Evolutionary conservation across 2,329 filamentous ascomycete genomes (phyloP), one percentile per base, ranked within the genome.

Genomic region (Aureobasidium lini): DNA sequence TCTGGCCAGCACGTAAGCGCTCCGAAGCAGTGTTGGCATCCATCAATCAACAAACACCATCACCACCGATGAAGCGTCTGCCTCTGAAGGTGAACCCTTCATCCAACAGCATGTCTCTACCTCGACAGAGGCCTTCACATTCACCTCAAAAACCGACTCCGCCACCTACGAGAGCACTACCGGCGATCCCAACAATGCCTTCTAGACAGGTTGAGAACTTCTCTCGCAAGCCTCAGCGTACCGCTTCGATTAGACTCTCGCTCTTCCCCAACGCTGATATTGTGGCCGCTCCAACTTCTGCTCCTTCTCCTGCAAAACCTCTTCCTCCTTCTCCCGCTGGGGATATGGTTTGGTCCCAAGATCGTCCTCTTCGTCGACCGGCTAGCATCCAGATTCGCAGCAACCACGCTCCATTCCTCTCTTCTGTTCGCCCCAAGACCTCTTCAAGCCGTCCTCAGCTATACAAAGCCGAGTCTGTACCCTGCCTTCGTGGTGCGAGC

Each of bases 321-420:
- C 50, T 54, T 36, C 40, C 52, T 6, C 32, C 52, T 13, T 46
- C 52, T 23, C 40, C 52, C 34, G 40, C 13, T 7, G 52, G 46
- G 2, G 40, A 56, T 3, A 34, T 29, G 42, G 29, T 18, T 6
- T 47, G 16, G 62, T 58, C n/a, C 13, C 50, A 54, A 43, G 50
- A 37, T 49, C 16, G 50, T 50, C 18, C 57, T 18, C 68, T 77
- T 16, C 71, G 72, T 44, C 72, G 76, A 16, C 76, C 76, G 11
- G 69, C 69, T 15, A 77, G 74, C 32, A 70, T 79, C 36, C 76
- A 78, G 62, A 71, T 78, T 44, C 71, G 74, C 31, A 68, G 75
- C 9, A 68, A 73, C 44, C 71, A 67, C 15, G 75, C 75, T 2
- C 75, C 76, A 2, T 77, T 78, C 63, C 68, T 78, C 6, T 71